Percentiles rank a stretch among this genome's conserved stretches.
phyloP scores from a whole-genome alignment of 176 grass and related monocot species.

The Guadua angustifolia region DNA sequence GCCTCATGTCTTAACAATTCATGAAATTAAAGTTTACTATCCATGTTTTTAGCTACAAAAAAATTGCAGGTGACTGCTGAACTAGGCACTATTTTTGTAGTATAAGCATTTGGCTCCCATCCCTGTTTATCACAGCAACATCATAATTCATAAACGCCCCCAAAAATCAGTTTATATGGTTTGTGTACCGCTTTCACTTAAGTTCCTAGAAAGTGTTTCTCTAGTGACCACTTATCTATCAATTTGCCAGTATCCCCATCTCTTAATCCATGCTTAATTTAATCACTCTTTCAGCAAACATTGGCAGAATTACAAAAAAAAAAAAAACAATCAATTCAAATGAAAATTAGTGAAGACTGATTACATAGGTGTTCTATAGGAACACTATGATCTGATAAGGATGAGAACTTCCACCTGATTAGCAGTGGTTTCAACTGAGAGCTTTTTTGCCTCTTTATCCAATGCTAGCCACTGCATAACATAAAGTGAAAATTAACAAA shows the following conservation, averaged over 20 bases:
- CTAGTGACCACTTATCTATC: neutral
- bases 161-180: neutral
- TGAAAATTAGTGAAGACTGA: conserved; percentile 14
- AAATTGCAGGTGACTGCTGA: no score
- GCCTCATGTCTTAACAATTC: neutral
- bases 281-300: conserved; percentile 16
- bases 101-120: neutral
- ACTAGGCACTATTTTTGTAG: no score
- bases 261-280: conserved; percentile 19
- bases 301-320: neutral
- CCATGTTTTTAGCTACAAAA: no score
- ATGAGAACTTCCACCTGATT: conserved; percentile 76
- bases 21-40: neutral
- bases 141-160: neutral
- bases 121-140: neutral
- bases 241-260: neutral
- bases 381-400: conserved; percentile 19
- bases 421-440: conserved; percentile 91
- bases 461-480: conserved; percentile 83
- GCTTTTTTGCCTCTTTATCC: conserved; percentile 88
- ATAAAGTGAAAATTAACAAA: conserved; percentile 32
- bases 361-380: neutral
- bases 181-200: neutral
- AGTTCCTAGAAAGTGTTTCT: neutral
- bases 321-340: neutral